Percentiles rank a stretch among this genome's conserved stretches.
Evolutionary conservation across 1,284 basidiomycete species (phyloP).

Genomic region (Pisolithus thermaeus): DNA sequence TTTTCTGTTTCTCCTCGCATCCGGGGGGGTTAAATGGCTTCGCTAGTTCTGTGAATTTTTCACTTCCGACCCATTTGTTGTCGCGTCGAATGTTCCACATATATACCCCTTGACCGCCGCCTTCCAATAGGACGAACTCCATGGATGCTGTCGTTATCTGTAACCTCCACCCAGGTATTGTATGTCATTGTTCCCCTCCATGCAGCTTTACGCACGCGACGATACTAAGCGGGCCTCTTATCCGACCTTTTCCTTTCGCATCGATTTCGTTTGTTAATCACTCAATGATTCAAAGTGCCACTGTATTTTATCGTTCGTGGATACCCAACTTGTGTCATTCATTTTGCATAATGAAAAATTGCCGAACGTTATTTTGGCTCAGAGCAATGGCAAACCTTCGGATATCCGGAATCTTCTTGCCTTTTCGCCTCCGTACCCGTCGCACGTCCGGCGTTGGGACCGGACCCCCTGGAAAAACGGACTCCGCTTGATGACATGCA

Average conservation of each 20-base stretch:
- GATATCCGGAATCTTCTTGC: too few species aligned
- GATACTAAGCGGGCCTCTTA: background rate
- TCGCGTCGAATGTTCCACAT: background rate
- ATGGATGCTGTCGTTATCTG: conserved; percentile 14
- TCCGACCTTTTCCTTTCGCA: background rate
- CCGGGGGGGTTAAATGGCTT: conserved; percentile 18
- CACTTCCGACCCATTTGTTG: background rate
- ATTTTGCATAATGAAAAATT: background rate
- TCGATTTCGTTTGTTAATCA: conserved; percentile 1
- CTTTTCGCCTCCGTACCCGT: too few species aligned
- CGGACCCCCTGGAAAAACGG: too few species aligned
- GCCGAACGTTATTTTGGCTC: too few species aligned
- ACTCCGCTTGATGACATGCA: too few species aligned
- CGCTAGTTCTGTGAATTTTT: background rate
- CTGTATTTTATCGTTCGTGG: conserved; percentile 2
- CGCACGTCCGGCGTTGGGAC: too few species aligned
- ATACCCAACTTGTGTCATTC: conserved; percentile 1
- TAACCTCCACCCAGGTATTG: conserved; percentile 24
- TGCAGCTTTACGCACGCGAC: background rate
- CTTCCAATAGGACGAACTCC: background rate
- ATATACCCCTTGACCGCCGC: conserved; percentile 12
- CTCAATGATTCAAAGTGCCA: background rate
- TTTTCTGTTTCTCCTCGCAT: conserved; percentile 32
- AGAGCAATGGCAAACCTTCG: too few species aligned
- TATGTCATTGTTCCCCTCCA: conserved; percentile 11